Evolutionary conservation across 352 stramenopile species (phyloP).

Genomic region (Phytopythium oedochilum): DNA sequence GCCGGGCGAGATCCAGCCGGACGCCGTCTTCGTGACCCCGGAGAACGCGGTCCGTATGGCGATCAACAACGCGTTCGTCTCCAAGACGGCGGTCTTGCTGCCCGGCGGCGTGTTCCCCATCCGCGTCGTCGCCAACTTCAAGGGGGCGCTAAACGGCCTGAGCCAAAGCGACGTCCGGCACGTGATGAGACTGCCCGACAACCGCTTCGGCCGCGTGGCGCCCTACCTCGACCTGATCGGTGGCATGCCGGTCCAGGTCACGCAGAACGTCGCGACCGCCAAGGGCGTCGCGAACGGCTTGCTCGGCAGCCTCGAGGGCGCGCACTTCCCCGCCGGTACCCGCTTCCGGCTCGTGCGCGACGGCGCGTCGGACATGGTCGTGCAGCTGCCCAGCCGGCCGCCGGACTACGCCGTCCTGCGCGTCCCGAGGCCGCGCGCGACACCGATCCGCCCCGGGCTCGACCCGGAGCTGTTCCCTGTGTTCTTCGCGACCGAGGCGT

Average conservation of each 20-base stretch:
- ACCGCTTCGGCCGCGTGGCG: constrained; percentile 10
- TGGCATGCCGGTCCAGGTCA: constrained; percentile 16
- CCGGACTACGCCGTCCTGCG: constrained; percentile 1
- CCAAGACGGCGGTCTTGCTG: not conserved
- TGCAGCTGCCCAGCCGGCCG: not conserved
- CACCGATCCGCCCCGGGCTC: not conserved
- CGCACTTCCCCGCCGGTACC: constrained; percentile 6
- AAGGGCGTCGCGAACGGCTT: constrained; percentile 11
- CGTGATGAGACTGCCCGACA: not conserved
- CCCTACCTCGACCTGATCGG: constrained; percentile 10
- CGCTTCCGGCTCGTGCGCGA: constrained; percentile 7
- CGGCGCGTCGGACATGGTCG: not conserved
- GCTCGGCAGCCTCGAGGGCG: not conserved
- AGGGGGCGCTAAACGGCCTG: not conserved
- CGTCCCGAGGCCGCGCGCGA: not conserved
- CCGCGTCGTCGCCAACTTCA: not conserved
- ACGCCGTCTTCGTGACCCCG: not conserved
- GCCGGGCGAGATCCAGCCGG: no score
- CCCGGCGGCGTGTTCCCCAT: not conserved
- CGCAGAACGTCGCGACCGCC: constrained; percentile 3
- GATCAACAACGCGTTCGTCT: not conserved
- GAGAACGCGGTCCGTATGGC: not conserved
- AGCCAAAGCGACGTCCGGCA: not conserved
- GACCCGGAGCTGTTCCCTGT: constrained; percentile 6
- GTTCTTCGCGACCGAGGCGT: constrained; percentile 4